A percentile compares a stretch with the other conserved stretches of the same genome.
phyloP scores from a whole-genome alignment of 805 yeast genomes.

The Schizosaccharomyces octosporus region DNA sequence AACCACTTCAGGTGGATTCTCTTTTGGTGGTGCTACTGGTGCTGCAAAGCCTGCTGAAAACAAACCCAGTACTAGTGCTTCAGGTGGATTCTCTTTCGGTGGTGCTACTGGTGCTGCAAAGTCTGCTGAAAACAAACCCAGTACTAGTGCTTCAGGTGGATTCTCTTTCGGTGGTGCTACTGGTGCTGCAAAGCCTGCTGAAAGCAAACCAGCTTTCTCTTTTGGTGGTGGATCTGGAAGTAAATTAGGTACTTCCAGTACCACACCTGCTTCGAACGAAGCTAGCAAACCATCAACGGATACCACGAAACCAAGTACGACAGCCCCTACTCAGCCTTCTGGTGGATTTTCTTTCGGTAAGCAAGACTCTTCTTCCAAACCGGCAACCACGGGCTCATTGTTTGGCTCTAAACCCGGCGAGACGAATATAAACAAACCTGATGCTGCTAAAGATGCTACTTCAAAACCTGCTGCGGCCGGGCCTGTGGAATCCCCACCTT shows the following conservation, averaged over 20 bases:
- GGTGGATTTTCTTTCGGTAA: background rate
- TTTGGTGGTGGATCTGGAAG: background rate
- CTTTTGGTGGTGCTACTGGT: background rate
- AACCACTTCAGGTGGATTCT: background rate
- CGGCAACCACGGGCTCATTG: background rate
- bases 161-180: background rate
- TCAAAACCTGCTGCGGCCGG: constrained; percentile 6
- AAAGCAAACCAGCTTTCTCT: background rate
- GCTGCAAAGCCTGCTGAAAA: background rate
- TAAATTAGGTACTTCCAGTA: too few species aligned
- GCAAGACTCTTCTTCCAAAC: background rate
- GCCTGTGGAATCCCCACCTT: constrained; percentile 12
- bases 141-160: background rate
- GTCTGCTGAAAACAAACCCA: background rate
- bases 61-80: background rate
- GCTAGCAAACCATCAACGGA: background rate
- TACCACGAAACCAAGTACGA: background rate
- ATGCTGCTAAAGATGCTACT: constrained; percentile 2
- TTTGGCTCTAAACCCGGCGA: background rate
- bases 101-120: background rate
- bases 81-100: constrained; percentile 1
- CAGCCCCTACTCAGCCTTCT: background rate
- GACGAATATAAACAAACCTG: background rate
- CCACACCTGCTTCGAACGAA: background rate
- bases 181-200: background rate